A percentile compares a stretch with the other conserved stretches of the same genome.
These are phyloP conservation scores for Lathyrus sativus DNA, from an alignment of 306 rosid genomes.

Conservation along the genomic window DNA sequence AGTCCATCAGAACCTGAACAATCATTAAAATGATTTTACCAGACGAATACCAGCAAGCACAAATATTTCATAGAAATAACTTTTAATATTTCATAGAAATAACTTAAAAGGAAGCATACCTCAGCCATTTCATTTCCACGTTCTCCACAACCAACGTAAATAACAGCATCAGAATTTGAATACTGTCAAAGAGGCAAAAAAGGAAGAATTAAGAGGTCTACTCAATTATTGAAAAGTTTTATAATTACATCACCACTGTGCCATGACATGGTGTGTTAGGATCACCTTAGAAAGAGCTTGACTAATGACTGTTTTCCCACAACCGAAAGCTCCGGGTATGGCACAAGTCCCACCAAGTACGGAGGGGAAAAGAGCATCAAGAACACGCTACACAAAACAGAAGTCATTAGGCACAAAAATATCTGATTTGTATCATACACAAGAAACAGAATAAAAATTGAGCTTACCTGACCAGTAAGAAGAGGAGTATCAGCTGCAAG, in stretches of 20 bases:
- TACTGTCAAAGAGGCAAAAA: constrained; percentile 58
- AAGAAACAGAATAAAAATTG: constrained; percentile 10
- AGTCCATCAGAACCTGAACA: constrained; percentile 95
- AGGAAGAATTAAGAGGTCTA: constrained; percentile 25
- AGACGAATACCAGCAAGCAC: constrained; percentile 11
- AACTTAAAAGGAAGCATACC: constrained; percentile 46
- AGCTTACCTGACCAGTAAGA: constrained; percentile 91
- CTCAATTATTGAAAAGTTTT: constrained; percentile 3
- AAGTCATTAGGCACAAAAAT: constrained; percentile 41
- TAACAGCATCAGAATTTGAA: constrained; percentile 93
- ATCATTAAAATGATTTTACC: constrained; percentile 31
- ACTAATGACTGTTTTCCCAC: constrained; percentile 99
- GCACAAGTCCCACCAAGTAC: constrained; percentile 99
- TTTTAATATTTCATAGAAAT: too few relatives aligned
- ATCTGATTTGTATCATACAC: constrained; percentile 19
- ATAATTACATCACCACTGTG: background rate
- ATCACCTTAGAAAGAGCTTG: constrained; percentile 98
- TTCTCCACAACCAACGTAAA: constrained; percentile 98
- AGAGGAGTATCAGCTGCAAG: constrained; percentile 99
- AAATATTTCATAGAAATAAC: constrained; percentile 7
- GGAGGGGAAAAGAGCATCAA: constrained; percentile 99
- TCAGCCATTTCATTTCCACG: constrained; percentile 99
- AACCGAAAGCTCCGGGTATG: constrained; percentile 99
- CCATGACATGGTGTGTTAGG: constrained; percentile 13
- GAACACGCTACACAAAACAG: constrained; percentile 77